Conservation (phyloP, 2,329 filamentous ascomycete genomes). For the Amauroascus niger region DNA sequence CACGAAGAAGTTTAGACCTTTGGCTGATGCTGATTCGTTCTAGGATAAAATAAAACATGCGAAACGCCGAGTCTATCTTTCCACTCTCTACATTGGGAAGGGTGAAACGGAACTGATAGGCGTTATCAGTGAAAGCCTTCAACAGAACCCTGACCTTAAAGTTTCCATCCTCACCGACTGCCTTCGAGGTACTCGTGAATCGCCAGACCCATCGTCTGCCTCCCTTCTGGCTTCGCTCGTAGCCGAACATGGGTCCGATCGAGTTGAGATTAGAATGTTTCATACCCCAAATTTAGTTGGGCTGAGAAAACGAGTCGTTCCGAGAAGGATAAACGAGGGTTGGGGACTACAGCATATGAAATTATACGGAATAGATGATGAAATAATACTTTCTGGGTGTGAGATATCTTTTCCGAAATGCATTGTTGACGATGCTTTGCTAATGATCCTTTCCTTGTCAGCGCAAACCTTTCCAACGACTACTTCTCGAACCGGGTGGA, state of each 20-base stretch:
- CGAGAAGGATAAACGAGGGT: slow-evolving; percentile 87
- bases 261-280: slow-evolving; percentile 93
- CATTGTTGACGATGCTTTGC: neutral
- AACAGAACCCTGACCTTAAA: slow-evolving; percentile 62
- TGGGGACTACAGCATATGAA: slow-evolving; percentile 99
- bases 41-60: slow-evolving; percentile 74
- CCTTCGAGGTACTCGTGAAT: slow-evolving; percentile 81
- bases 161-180: slow-evolving; percentile 88
- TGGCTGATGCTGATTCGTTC: slow-evolving; percentile 16
- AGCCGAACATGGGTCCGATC: slow-evolving; percentile 66
- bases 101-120: slow-evolving; percentile 80
- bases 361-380: slow-evolving; percentile 88
- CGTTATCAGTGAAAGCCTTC: slow-evolving; percentile 64
- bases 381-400: slow-evolving; percentile 85
- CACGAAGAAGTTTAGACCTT: neutral
- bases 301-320: slow-evolving; percentile 69
- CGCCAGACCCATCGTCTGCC: slow-evolving; percentile 74
- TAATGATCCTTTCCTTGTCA: slow-evolving; percentile 22
- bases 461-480: slow-evolving; percentile 80
- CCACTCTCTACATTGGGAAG: slow-evolving; percentile 94
- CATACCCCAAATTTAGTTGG: slow-evolving; percentile 94
- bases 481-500: slow-evolving; percentile 97
- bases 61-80: slow-evolving; percentile 72
- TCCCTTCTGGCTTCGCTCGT: slow-evolving; percentile 80
- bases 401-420: slow-evolving; percentile 17